Base-by-base conservation (phyloP, 257 asterid species). In the Misopates orontium region DNA sequence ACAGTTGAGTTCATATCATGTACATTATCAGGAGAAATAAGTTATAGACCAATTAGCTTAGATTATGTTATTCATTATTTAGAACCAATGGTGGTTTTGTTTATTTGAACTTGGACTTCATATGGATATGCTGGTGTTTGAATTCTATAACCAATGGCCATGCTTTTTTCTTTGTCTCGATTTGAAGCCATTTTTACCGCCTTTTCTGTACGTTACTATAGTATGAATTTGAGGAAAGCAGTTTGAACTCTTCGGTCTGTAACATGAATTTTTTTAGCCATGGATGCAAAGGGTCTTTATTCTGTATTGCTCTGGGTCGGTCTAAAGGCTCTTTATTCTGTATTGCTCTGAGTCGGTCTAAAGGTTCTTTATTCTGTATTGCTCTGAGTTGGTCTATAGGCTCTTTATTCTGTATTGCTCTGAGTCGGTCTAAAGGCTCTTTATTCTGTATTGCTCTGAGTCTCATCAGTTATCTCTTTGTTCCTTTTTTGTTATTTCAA, bases 41-140 rank as follows among this genome's bases (percentile, higher is more conserved):
- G 18, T 55, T n/a, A 48, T 9, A 56, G 10, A 15, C 71, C 49
- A 49, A 16, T 51, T 28, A 31, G 8, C 48, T 40, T 66, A 60
- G 58, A 21, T 6, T 42, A 42, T 14, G 16, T 0, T 28, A 28
- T 6, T 28, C 36, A 28, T 28, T 6, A n/a, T 28, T 28, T 28
- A 28, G 2, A 28, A 28, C 4, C 36, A 28, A 28, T 28, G 52
- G 17, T 4, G n/a, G 12, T 47, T 47, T 47, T 47, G 18, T 47
- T 17, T 18, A 22, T 17, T 51, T 51, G 20, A 11, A 12, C 51
- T 13, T 14, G 51, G 51, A n/a, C 8, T 45, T n/a, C 17, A 3
- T 13, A 45, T 45, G 18, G 19, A 45, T 3, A 45, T 45, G 20
- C 18, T 45, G 15, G 17, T 45, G 5, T 12, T 45, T 14, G 8